Conservation (phyloP, 2,329 filamentous ascomycete genomes). For the Chalaropsis ovoidea region DNA sequence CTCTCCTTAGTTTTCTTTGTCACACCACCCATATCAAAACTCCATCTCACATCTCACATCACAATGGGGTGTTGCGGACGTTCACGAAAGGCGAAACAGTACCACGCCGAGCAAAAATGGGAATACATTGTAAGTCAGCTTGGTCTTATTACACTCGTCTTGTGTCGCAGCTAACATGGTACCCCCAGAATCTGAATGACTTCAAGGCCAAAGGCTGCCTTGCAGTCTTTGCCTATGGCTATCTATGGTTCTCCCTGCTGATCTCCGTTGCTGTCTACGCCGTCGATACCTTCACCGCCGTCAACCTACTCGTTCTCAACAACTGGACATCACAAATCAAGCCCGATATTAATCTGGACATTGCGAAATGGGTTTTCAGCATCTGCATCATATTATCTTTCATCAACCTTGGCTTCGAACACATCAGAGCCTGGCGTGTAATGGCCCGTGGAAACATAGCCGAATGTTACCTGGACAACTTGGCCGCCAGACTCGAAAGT, state of each 20-base stretch:
- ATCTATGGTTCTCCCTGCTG: constrained; percentile 69
- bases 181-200: constrained; percentile 46
- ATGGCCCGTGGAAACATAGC: constrained; percentile 79
- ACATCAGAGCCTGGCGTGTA: constrained; percentile 66
- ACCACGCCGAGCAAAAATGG: constrained; percentile 83
- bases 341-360: constrained; percentile 62
- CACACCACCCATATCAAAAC: not conserved
- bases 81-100: constrained; percentile 50
- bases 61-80: constrained; percentile 57
- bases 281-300: constrained; percentile 84
- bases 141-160: not conserved
- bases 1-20: not conserved
- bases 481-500: constrained; percentile 77
- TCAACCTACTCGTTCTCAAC: constrained; percentile 82
- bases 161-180: constrained; percentile 29
- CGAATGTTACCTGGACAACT: constrained; percentile 79
- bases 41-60: not conserved
- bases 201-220: constrained; percentile 77
- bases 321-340: constrained; percentile 77
- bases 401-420: constrained; percentile 69
- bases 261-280: constrained; percentile 76
- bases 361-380: constrained; percentile 92
- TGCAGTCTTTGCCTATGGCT: constrained; percentile 68
- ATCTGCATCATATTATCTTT: constrained; percentile 86
- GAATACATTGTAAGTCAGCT: constrained; percentile 64